Percentiles rank a stretch among this genome's conserved stretches.
These are phyloP conservation scores for Fusarium equiseti DNA, from an alignment of 2,329 filamentous ascomycete species.

Conservation along the genomic window DNA sequence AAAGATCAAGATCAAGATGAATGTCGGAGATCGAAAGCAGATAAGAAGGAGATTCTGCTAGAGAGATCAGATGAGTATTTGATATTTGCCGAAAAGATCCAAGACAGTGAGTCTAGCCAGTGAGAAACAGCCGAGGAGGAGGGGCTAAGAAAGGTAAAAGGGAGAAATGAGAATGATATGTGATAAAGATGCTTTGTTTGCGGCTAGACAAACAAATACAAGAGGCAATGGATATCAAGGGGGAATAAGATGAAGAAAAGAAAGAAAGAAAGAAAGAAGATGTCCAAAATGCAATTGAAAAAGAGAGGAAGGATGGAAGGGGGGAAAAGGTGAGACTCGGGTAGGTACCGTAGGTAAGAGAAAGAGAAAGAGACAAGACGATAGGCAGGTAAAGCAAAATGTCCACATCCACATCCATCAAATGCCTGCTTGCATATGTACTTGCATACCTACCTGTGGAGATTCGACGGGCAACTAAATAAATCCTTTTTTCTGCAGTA, in stretches of 20 bases:
- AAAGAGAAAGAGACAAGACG: conserved; percentile 21
- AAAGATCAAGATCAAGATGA: conserved; percentile 14
- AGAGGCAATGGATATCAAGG: neutral
- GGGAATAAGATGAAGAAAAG: neutral
- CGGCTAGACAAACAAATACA: neutral
- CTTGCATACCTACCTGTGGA: conserved; percentile 24
- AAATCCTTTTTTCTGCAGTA: conserved; percentile 15
- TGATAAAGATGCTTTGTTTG: conserved; percentile 1
- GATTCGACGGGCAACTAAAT: conserved; percentile 3
- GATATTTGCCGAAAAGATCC: conserved; percentile 36
- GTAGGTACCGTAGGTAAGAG: neutral
- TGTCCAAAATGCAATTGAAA: neutral
- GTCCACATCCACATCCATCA: conserved; percentile 22
- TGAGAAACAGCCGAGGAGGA: conserved; percentile 31
- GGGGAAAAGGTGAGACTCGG: conserved; percentile 22
- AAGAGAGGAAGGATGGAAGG: neutral
- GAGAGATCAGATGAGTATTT: conserved; percentile 42
- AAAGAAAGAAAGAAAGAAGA: neutral
- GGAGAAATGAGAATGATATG: conserved; percentile 5
- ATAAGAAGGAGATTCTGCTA: conserved; percentile 21
- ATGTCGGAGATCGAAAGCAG: conserved; percentile 16
- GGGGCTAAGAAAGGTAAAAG: conserved; percentile 18
- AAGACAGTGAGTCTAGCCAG: conserved; percentile 31
- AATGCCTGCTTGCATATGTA: conserved; percentile 8
- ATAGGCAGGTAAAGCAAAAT: conserved; percentile 5